phyloP scores from a whole-genome alignment of 2,329 filamentous ascomycete species.

The Uncinocarpus reesii region DNA sequence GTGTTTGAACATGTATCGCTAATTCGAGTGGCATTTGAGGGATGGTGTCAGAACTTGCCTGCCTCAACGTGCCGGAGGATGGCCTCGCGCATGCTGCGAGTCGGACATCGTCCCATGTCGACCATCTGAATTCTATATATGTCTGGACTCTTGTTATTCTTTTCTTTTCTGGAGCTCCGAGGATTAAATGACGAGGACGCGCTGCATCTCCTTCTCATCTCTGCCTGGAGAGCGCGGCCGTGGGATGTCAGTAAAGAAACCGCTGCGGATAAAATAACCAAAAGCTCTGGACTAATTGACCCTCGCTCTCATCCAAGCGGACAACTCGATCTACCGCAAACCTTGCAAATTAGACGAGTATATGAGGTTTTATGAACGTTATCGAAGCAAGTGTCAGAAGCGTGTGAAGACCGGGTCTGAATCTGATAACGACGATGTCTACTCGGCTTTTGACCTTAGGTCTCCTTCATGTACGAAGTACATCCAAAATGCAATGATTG shows the following conservation, averaged over 20 bases:
- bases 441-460: neutral
- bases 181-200: slow-evolving; percentile 20
- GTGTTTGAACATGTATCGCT: too few relatives aligned
- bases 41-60: too few relatives aligned
- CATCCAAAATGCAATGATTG: neutral
- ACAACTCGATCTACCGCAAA: slow-evolving; percentile 18
- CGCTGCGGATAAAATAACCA: slow-evolving; percentile 13
- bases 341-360: slow-evolving; percentile 22
- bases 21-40: too few relatives aligned
- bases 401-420: neutral
- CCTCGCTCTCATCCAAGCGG: slow-evolving; percentile 23
- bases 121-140: slow-evolving; percentile 21
- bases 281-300: slow-evolving; percentile 21
- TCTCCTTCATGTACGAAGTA: slow-evolving; percentile 18
- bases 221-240: slow-evolving; percentile 12
- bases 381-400: slow-evolving; percentile 9
- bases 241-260: slow-evolving; percentile 8
- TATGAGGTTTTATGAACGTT: slow-evolving; percentile 17
- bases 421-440: neutral
- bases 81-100: neutral
- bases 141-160: slow-evolving; percentile 28
- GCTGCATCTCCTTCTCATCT: slow-evolving; percentile 19
- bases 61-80: too few relatives aligned
- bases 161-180: slow-evolving; percentile 24
- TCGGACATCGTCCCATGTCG: neutral